Percentiles rank a stretch among this genome's conserved stretches.
Evolutionary conservation across 2,329 filamentous ascomycete genomes (phyloP).

Genomic region (Penicillium sp.): DNA sequence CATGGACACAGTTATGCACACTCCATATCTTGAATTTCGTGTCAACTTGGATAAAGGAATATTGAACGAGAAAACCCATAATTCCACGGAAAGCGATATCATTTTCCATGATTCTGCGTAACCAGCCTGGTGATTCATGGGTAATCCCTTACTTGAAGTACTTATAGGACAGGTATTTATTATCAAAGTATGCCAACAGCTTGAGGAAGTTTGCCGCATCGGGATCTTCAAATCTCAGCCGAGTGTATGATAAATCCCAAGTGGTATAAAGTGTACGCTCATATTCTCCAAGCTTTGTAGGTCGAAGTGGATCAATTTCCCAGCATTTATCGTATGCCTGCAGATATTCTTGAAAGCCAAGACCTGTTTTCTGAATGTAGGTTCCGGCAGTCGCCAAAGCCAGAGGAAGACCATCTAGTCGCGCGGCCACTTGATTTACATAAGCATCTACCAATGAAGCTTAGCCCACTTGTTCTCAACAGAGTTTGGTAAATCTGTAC

Average conservation of each 20-base stretch:
- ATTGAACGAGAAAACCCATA: not conserved
- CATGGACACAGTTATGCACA: constrained; percentile 5
- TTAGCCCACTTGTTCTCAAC: too few relatives aligned
- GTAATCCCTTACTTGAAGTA: too few relatives aligned
- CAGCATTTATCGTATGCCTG: constrained; percentile 1
- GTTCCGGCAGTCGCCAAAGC: constrained; percentile 3
- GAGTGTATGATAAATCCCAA: constrained; percentile 7
- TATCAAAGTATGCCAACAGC: too few relatives aligned
- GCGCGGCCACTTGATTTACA: not conserved
- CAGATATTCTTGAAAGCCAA: constrained; percentile 2
- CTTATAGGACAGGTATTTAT: too few relatives aligned
- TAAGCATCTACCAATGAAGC: too few relatives aligned
- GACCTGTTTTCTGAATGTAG: not conserved
- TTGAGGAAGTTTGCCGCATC: too few relatives aligned
- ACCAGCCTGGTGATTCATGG: too few relatives aligned
- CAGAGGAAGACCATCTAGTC: constrained; percentile 6
- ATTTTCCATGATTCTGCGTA: not conserved
- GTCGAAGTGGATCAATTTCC: not conserved
- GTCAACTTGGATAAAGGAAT: constrained; percentile 1
- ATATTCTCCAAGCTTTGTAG: not conserved
- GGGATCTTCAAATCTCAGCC: too few relatives aligned
- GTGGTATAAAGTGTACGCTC: constrained; percentile 2
- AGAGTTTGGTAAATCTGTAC: too few relatives aligned
- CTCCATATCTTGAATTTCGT: not conserved
- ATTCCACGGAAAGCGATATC: not conserved